Percentiles rank a stretch among this genome's conserved stretches.
phyloP scores from a whole-genome alignment of 345 rosid genomes.

The Ceriops decandra region DNA sequence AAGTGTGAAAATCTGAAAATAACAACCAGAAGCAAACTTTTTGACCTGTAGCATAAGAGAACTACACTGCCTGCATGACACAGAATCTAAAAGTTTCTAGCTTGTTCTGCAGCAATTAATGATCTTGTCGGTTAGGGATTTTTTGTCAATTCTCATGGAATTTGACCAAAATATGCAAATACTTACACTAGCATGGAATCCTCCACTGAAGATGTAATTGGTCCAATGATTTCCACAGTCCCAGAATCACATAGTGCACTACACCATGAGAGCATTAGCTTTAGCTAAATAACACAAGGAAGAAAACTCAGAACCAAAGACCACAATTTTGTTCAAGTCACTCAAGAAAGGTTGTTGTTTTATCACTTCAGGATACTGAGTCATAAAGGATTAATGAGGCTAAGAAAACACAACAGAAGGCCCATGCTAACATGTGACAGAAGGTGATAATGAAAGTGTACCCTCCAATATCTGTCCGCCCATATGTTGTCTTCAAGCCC shows the following conservation, averaged over 20 bases:
- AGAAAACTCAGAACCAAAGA: conserved; percentile 3
- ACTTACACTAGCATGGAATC: conserved; percentile 78
- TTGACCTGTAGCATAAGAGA: not conserved
- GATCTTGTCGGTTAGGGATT: not conserved
- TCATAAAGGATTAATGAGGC: not conserved
- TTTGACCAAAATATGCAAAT: conserved; percentile 4
- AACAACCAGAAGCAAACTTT: not conserved
- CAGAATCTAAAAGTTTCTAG: not conserved
- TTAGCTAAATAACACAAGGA: not conserved
- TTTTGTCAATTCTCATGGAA: not conserved
- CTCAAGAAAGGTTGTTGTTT: not conserved
- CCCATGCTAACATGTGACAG: not conserved
- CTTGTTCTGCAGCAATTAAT: conserved; percentile 1
- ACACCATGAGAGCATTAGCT: conserved; percentile 19
- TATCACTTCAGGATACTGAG: not conserved
- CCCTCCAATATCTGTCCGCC: conserved; percentile 75
- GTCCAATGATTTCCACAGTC: conserved; percentile 84
- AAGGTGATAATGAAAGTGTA: conserved; percentile 21
- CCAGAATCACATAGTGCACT: conserved; percentile 69
- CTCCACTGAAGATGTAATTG: conserved; percentile 75
- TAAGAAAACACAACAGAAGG: not conserved
- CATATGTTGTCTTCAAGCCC: conserved; percentile 83
- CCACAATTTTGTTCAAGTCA: not conserved
- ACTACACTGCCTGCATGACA: not conserved
- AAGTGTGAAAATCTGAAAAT: no score